Evolutionary conservation across 176 grass and related monocot species (phyloP), one percentile per base, ranked within the genome.

Genomic region (Tuctoria greenei): DNA sequence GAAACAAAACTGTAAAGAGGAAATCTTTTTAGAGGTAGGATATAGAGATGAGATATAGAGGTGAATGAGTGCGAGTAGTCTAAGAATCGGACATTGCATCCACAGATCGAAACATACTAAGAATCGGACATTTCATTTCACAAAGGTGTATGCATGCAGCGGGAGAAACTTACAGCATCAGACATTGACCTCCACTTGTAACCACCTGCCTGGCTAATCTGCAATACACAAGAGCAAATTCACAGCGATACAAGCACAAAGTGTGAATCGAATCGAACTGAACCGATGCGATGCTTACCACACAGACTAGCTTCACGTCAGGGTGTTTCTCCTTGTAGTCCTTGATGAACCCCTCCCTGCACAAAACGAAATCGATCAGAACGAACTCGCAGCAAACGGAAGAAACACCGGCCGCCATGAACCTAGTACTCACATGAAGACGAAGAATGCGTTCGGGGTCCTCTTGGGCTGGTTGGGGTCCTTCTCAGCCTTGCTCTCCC

Each of bases 391-490:
- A 17, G 21, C 24, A 36, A 66, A 25, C 15, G 1, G 10, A 13
- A 15, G 2, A 38, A 0, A n/a, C 46, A 20, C 13, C 5, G 14
- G 0, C n/a, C n/a, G n/a, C n/a, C 23, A 28, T 9, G 56, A 18
- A 66, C 41, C 54, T 11, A 8, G 24, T 3, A 36, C 86, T 81
- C 38, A 96, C 93, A 96, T 93, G 84, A 96, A 96, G 18, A 96
- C 93, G 72, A 96, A 96, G 87, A 96, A 96, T 24, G 93, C 90
- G 67, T 85, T 93, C 21, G 87, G 85, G 15, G 93, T 82, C 20
- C 90, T 83, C 82, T 96, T 96, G 10, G 93, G 93, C 82, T 93
- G 93, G 93, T 90, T 93, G 4, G 93, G 90, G n/a, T 96, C 93
- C 87, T 96, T 93, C 26, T 56, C 87, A 28, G 87, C 79, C 81